Percentiles rank a stretch among this genome's conserved stretches.
Evolutionary conservation across 148 eudicot genomes (phyloP).

Genomic region (Chenopodium album): DNA sequence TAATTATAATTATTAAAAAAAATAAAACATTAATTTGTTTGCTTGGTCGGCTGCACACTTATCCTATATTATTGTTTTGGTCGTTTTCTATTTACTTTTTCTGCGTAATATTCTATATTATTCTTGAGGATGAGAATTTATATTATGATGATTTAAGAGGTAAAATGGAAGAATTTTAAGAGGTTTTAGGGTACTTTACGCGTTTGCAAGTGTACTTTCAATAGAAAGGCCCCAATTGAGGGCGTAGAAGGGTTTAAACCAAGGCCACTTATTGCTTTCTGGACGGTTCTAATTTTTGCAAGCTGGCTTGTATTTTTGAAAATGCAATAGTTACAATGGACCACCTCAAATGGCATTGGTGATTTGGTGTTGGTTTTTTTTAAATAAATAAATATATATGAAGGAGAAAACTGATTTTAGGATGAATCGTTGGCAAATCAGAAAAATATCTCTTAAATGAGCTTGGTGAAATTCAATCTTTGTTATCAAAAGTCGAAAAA

Average conservation of each 20-base stretch:
- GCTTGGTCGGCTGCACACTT: conserved; percentile 10
- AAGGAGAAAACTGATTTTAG: too few relatives aligned
- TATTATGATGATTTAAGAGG: not conserved
- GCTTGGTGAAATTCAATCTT: too few relatives aligned
- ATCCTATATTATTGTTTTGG: not conserved
- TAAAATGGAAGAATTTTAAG: not conserved
- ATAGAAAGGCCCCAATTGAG: not conserved
- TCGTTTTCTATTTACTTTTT: not conserved
- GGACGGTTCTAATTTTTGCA: conserved; percentile 1
- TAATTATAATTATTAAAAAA: not conserved
- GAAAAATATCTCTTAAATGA: too few relatives aligned
- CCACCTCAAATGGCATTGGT: not conserved
- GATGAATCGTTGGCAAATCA: too few relatives aligned
- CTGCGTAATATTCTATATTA: not conserved
- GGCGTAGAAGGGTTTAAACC: not conserved
- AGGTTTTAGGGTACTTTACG: not conserved
- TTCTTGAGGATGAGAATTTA: not conserved
- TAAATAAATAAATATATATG: too few relatives aligned
- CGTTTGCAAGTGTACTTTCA: not conserved
- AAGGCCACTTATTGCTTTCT: not conserved
- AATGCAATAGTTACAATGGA: not conserved
- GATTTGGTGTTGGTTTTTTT: too few relatives aligned
- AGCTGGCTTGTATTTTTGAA: not conserved
- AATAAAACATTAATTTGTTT: not conserved
- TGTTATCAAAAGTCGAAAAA: too few relatives aligned